Conservation (phyloP, 2,329 filamentous ascomycete species). For the Talaromyces funiculosus region DNA sequence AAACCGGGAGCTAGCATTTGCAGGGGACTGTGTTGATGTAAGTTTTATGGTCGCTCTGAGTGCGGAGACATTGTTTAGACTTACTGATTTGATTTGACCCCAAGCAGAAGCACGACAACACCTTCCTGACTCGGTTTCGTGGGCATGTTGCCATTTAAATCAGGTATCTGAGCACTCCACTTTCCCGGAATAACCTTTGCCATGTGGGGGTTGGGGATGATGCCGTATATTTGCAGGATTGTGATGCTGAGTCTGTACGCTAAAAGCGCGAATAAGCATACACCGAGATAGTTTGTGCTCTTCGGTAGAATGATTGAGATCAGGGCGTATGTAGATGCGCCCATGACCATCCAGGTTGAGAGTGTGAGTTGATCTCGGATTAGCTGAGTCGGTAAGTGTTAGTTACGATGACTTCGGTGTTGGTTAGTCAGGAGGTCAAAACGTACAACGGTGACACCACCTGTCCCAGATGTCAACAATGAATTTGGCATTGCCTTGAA, state of each 20-base stretch:
- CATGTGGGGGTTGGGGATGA: slow-evolving; percentile 9
- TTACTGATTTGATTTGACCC: slow-evolving; percentile 14
- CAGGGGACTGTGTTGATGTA: slow-evolving; percentile 31
- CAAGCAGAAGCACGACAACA: slow-evolving; percentile 11
- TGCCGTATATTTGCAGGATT: slow-evolving; percentile 9
- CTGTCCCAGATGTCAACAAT: neutral
- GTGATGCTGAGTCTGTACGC: neutral
- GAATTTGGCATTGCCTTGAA: neutral
- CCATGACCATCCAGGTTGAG: slow-evolving; percentile 17
- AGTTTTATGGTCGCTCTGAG: neutral
- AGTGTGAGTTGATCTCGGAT: slow-evolving; percentile 16
- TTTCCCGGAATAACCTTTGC: slow-evolving; percentile 12
- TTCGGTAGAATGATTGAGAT: slow-evolving; percentile 4
- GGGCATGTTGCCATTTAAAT: slow-evolving; percentile 10
- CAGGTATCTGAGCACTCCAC: slow-evolving; percentile 8
- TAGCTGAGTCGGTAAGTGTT: neutral
- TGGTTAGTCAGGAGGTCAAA: neutral
- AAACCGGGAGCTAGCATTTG: slow-evolving; percentile 45
- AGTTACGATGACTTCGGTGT: neutral
- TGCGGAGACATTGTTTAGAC: neutral
- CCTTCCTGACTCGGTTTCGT: slow-evolving; percentile 1
- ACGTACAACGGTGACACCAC: neutral
- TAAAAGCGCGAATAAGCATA: neutral
- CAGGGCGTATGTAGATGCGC: slow-evolving; percentile 12
- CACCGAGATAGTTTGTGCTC: slow-evolving; percentile 2